phyloP scores from a whole-genome alignment of 2,329 filamentous ascomycete genomes.

The Colletotrichum costaricense region DNA sequence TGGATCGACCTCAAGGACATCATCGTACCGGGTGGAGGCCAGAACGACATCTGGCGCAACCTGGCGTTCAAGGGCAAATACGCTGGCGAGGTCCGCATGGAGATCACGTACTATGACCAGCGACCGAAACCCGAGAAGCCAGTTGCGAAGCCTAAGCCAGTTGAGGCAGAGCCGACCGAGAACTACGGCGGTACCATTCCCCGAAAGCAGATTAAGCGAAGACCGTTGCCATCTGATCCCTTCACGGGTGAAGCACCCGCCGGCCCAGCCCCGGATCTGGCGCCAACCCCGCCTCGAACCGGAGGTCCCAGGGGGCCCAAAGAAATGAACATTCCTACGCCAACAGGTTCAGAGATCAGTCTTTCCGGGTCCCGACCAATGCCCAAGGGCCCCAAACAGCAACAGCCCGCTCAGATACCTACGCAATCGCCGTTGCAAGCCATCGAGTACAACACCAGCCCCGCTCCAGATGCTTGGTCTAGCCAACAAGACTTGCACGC shows the following conservation, averaged over 20 bases:
- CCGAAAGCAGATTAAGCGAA: constrained; percentile 78
- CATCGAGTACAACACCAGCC: constrained; percentile 61
- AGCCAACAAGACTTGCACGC: constrained; percentile 51
- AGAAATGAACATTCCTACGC: constrained; percentile 14
- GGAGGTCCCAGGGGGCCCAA: constrained; percentile 29
- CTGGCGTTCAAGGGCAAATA: constrained; percentile 93
- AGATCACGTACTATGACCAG: constrained; percentile 95
- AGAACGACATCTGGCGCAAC: constrained; percentile 92
- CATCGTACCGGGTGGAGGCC: constrained; percentile 87
- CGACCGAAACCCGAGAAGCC: constrained; percentile 83
- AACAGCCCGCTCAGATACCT: constrained; percentile 52
- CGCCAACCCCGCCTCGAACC: constrained; percentile 59
- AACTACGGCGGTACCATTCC: constrained; percentile 56
- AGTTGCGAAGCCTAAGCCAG: constrained; percentile 63
- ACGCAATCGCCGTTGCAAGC: constrained; percentile 65
- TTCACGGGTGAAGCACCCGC: constrained; percentile 64
- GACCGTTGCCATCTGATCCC: constrained; percentile 86
- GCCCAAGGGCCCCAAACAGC: constrained; percentile 49
- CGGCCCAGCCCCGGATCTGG: constrained; percentile 51
- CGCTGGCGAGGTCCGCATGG: constrained; percentile 92
- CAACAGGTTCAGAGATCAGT: constrained; percentile 16
- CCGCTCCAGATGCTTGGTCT: constrained; percentile 37
- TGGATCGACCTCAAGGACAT: constrained; percentile 88
- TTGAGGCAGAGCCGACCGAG: constrained; percentile 33
- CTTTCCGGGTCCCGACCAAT: constrained; percentile 31